Evolutionary conservation across 1,284 basidiomycete species (phyloP), one percentile per base, ranked within the genome.

Genomic region (Cutaneotrichosporon sp.): DNA sequence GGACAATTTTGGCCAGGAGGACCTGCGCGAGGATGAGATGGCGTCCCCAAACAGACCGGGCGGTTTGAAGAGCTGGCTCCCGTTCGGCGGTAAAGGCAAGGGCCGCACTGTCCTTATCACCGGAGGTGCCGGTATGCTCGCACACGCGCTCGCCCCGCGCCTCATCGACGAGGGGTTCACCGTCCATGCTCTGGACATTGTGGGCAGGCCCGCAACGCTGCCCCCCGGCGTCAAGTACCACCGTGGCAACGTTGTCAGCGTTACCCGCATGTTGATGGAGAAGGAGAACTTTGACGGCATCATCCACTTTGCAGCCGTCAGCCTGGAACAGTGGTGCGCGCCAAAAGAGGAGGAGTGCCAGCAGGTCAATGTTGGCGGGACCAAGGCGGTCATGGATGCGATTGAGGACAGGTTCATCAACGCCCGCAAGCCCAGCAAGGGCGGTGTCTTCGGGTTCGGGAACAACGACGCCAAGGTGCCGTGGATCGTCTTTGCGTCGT

Each of bases 1-100:
- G 50, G 43, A 25, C 3, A 47, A 52, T 31, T 31, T 31, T 14
- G 29, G 29, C 9, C 14, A 9, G 27, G 46, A 47, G 19, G 38
- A 47, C 11, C 49, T 55, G 4, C 41, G 49, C 3, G 33, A 49
- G 20, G 56, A 58, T 24, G 31, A 51, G 37, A 22, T 58, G n/a
- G 29, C 26, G 16, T 19, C 14, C 46, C 56, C 10, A 25, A 22
- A 27, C 46, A 22, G 19, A 25, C 5, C 32, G n/a, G n/a, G n/a
- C n/a, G 24, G 33, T 17, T 16, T 51, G 11, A 22, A 35, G n/a
- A 44, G 51, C 33, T 47, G 35, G 50, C 20, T 46, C 33, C 14
- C 32, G 22, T 27, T 29, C 3, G n/a, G 32, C 45, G 29, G 44
- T 45, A 79, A 83, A 32, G 79, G 78, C 25, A 20, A 58, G 33